phyloP scores from a whole-genome alignment of 495 filamentous ascomycete species.

The Thermothielavioides terrestris region DNA sequence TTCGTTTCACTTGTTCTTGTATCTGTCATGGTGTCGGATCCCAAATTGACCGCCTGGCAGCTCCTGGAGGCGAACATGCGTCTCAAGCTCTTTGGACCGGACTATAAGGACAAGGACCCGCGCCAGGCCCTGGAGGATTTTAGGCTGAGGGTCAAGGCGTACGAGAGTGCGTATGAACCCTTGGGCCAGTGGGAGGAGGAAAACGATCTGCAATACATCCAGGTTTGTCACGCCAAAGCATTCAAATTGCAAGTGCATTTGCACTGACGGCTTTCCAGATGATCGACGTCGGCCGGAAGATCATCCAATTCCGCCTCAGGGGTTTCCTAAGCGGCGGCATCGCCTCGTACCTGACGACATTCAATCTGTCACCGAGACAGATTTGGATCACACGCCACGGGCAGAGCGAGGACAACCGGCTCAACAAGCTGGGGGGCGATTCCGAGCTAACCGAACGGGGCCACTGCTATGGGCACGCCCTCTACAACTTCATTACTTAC shows the following conservation, averaged over 20 bases:
- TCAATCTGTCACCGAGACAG: constrained; percentile 88
- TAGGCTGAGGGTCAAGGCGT: constrained; percentile 84
- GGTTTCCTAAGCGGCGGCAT: constrained; percentile 88
- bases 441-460: constrained; percentile 72
- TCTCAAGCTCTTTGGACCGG: constrained; percentile 90
- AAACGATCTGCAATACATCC: constrained; percentile 81
- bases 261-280: constrained; percentile 45
- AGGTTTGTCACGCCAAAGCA: constrained; percentile 35
- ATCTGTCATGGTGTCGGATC: too few relatives aligned
- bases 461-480: constrained; percentile 56
- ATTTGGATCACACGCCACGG: constrained; percentile 98
- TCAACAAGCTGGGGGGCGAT: constrained; percentile 77
- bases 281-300: constrained; percentile 94
- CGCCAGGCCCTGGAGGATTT: constrained; percentile 76
- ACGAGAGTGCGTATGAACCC: constrained; percentile 86
- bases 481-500: constrained; percentile 67
- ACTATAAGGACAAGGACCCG: constrained; percentile 92
- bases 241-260: neutral
- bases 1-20: too few relatives aligned
- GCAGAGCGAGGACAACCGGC: constrained; percentile 69
- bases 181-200: constrained; percentile 87
- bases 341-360: constrained; percentile 87
- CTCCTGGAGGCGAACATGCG: constrained; percentile 96
- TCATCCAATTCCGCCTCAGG: constrained; percentile 79
- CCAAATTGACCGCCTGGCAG: constrained; percentile 18